phyloP scores from a whole-genome alignment of 306 rosid genomes.

The Quercus berberidifolia region DNA sequence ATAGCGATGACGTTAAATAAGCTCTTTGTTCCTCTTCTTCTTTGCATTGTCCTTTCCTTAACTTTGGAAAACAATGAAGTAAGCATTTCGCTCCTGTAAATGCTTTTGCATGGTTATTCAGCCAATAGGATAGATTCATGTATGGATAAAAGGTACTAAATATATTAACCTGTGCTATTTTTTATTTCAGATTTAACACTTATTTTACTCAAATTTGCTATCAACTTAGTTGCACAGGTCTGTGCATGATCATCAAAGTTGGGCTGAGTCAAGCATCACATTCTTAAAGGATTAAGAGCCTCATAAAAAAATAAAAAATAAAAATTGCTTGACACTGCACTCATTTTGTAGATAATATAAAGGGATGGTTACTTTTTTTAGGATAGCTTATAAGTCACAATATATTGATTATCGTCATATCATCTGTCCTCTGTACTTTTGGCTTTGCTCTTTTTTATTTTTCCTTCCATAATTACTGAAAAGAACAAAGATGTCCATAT shows the following conservation, averaged over 20 bases:
- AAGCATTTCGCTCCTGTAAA: not conserved
- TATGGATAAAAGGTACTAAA: not conserved
- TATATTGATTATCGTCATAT: too few relatives aligned
- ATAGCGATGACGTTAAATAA: constrained; percentile 5
- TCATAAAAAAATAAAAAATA: not conserved
- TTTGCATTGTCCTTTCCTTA: constrained; percentile 13
- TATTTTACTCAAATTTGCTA: not conserved
- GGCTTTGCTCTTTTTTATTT: not conserved
- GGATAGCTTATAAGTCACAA: not conserved
- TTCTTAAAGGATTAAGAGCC: not conserved
- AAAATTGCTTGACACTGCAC: not conserved
- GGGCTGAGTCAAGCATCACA: too few relatives aligned
- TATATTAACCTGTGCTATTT: not conserved
- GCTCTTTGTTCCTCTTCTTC: not conserved
- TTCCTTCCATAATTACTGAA: not conserved
- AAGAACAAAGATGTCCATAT: not conserved
- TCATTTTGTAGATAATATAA: not conserved
- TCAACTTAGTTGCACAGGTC: not conserved
- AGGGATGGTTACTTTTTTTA: not conserved
- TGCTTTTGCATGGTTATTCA: not conserved
- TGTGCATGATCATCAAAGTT: not conserved
- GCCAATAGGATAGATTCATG: not conserved
- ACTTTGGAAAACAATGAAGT: not conserved
- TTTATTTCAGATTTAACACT: not conserved
- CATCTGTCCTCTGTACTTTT: not conserved